These are phyloP conservation scores for Psilocybe mexicana DNA, from an alignment of 1,284 basidiomycete genomes.

Conservation along the genomic window DNA sequence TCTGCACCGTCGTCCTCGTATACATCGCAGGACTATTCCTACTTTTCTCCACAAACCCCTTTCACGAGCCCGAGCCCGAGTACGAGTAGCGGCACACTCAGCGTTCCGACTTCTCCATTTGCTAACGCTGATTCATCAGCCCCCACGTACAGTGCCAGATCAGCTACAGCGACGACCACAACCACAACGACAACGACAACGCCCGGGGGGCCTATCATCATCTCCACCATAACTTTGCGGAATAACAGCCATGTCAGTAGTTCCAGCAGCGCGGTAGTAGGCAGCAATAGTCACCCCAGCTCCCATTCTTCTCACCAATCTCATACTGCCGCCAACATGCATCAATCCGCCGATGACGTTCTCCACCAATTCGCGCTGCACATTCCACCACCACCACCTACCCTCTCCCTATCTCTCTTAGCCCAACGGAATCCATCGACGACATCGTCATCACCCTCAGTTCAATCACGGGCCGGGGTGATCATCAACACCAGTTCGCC, in stretches of 20 bases:
- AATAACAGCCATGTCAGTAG: constrained; percentile 1
- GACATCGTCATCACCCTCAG: constrained; percentile 30
- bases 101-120: constrained; percentile 10
- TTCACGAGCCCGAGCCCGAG: constrained; percentile 10
- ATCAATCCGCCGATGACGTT: constrained; percentile 4
- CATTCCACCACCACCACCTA: constrained; percentile 19
- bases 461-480: constrained; percentile 32
- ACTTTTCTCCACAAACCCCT: constrained; percentile 20
- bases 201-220: constrained; percentile 20
- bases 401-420: constrained; percentile 15
- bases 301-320: not conserved
- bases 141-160: not conserved
- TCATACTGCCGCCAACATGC: not conserved
- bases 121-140: not conserved
- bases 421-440: constrained; percentile 13
- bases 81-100: constrained; percentile 1
- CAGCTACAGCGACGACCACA: not conserved
- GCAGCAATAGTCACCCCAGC: not conserved
- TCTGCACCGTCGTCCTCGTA: constrained; percentile 7
- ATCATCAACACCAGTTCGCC: constrained; percentile 38
- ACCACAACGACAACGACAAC: constrained; percentile 9
- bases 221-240: constrained; percentile 20
- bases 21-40: constrained; percentile 16
- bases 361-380: constrained; percentile 22
- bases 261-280: not conserved